A percentile compares a stretch with the other conserved stretches of the same genome.
Conservation (phyloP, 306 rosid species). For the Vigna nakashimae region DNA sequence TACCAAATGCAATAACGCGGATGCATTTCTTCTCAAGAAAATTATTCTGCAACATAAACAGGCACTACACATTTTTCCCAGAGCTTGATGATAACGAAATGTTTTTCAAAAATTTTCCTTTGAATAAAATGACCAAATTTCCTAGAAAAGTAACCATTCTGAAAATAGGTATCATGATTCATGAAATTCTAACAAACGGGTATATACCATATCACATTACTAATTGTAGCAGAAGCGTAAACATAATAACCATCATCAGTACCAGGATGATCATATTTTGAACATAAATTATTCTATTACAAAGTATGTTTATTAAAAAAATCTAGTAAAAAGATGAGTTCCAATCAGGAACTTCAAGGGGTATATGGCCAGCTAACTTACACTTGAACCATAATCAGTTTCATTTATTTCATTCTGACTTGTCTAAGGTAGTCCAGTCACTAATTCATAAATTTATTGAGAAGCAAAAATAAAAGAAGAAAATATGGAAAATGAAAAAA, state of each 20-base stretch:
- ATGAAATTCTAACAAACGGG: background rate
- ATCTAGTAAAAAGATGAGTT: background rate
- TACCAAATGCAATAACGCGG: constrained; percentile 8
- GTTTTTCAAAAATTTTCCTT: background rate
- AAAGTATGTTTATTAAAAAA: background rate
- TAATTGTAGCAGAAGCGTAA: background rate
- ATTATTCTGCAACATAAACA: constrained; percentile 12
- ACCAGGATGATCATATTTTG: background rate
- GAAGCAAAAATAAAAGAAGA: too few relatives aligned
- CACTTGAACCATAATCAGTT: background rate
- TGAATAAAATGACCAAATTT: constrained; percentile 21
- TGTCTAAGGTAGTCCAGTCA: constrained; percentile 24
- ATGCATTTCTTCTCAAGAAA: constrained; percentile 12
- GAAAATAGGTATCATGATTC: background rate
- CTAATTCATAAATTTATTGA: background rate
- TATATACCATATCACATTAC: background rate
- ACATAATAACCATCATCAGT: constrained; percentile 1
- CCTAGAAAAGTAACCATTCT: constrained; percentile 10
- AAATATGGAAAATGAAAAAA: too few relatives aligned
- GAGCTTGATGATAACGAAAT: background rate
- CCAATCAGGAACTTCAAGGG: background rate
- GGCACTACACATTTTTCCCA: constrained; percentile 9
- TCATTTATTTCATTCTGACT: constrained; percentile 19
- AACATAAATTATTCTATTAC: background rate
- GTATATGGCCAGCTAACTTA: constrained; percentile 2